Evolutionary conservation across 139 green algal species (phyloP).

Genomic region (Marvania coccoides): DNA sequence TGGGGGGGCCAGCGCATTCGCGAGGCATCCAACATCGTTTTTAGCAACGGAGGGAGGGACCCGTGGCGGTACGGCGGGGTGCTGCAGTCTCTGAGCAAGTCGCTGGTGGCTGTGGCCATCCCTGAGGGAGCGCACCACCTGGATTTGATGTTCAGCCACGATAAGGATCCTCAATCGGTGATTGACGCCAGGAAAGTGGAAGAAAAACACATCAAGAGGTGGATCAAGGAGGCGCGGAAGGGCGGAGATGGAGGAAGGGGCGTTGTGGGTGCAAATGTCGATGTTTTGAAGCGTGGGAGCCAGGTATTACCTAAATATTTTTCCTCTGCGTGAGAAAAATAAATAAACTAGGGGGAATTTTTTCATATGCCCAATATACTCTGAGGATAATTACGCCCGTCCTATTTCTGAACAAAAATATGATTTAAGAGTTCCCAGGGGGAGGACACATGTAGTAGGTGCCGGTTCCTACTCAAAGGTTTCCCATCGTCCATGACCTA

Average conservation of each 20-base stretch:
- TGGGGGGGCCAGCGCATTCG: conserved; percentile 32
- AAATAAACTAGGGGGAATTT: no score
- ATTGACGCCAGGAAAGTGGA: conserved; percentile 24
- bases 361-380: no score
- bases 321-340: no score
- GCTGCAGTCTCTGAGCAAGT: conserved; percentile 34
- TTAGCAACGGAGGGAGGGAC: conserved; percentile 29
- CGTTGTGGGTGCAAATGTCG: no score
- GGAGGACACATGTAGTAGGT: no score
- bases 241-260: not conserved
- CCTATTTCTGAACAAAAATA: no score
- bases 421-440: no score
- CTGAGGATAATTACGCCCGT: no score
- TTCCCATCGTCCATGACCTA: no score
- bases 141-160: conserved; percentile 42
- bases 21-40: conserved; percentile 40
- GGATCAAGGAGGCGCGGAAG: conserved; percentile 29
- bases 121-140: conserved; percentile 48
- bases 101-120: conserved; percentile 47
- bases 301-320: no score
- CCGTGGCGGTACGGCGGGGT: conserved; percentile 36
- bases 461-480: no score
- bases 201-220: conserved; percentile 33
- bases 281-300: no score
- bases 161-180: conserved; percentile 36